Base-by-base conservation (phyloP, 2,329 filamentous ascomycete genomes). In the Phaeosphaeria sp. region DNA sequence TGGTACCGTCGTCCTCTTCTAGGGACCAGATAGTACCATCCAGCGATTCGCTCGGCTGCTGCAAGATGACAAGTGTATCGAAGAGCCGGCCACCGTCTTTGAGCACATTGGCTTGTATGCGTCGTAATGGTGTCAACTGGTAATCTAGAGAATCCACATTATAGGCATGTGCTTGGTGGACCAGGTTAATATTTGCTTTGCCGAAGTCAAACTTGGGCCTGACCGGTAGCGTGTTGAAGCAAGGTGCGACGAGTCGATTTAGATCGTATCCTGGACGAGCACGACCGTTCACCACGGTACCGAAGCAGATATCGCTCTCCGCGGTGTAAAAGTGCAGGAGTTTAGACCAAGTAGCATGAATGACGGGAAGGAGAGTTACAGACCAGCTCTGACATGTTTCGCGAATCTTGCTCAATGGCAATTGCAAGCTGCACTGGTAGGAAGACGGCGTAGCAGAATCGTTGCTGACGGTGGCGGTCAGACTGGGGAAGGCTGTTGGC, bases 201-300 rank as follows among this genome's bases (percentile, higher is more conserved):
- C 73, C 73, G 2, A 72, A 71, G 1, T 81, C 77, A 9, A 91
- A 59, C 30, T 86, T 77, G 17, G 87, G 78, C 24, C 92, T 85
- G 1, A 93, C 72, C 0, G 93, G 92, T 13, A 97, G 78, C 0
- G 93, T 96, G 71, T 97, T 97, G 81, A 97, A 97, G 73, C 92
- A 96, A 0, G 93, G 93, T 0, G 91, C 92, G n/a, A 96, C 86
- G 6, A 97, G 84, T 3, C 83, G 81, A 39, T 93, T 88, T 11
- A 94, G 80, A 0, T 84, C 85, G 6, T 89, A 83, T 2, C 93
- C 74, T 0, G 86, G 78, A 9, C 91, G 72, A 0, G 88, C 89
- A 7, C 93, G 87, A 1, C 93, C 93, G 69, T 87, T 93, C 55
- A 94, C 84, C 2, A 97, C 89, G 66, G 92, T 95, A 0, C 94